Evolutionary conservation across 352 stramenopile genomes (phyloP).

Genomic region (Phytophthora cactorum): DNA sequence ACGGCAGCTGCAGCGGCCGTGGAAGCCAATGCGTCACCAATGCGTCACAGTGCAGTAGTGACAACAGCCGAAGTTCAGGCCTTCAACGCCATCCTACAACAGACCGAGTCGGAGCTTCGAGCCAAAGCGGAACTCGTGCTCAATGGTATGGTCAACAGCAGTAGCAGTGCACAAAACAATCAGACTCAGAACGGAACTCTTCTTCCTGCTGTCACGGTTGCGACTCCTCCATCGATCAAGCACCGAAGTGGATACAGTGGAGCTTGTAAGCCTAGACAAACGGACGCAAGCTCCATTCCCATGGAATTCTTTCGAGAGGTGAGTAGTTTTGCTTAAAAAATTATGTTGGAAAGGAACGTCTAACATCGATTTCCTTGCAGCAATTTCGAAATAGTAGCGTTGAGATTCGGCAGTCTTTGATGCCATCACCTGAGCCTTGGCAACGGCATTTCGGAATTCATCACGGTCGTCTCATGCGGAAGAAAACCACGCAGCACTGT

Average conservation of each 20-base stretch:
- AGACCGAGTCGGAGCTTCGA: slow-evolving; percentile 72
- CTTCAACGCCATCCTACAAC: slow-evolving; percentile 77
- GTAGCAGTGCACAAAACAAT: slow-evolving; percentile 31
- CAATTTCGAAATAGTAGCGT: slow-evolving; percentile 50
- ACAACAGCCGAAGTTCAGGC: slow-evolving; percentile 43
- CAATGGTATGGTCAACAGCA: slow-evolving; percentile 67
- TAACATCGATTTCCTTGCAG: slow-evolving; percentile 16
- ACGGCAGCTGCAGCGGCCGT: slow-evolving; percentile 39
- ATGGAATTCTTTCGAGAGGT: slow-evolving; percentile 61
- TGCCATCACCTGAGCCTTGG: slow-evolving; percentile 31
- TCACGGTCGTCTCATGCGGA: slow-evolving; percentile 51
- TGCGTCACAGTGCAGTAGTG: slow-evolving; percentile 34
- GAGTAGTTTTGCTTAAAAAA: not conserved
- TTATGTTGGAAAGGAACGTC: not conserved
- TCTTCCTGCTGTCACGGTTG: slow-evolving; percentile 34
- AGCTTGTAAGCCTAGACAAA: slow-evolving; percentile 9
- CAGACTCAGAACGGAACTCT: slow-evolving; percentile 25
- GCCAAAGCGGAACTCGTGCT: slow-evolving; percentile 85
- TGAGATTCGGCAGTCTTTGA: slow-evolving; percentile 36
- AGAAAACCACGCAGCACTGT: slow-evolving; percentile 60
- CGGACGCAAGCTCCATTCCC: slow-evolving; percentile 36
- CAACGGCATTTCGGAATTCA: slow-evolving; percentile 23
- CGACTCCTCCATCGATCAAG: slow-evolving; percentile 14
- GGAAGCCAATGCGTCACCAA: slow-evolving; percentile 40
- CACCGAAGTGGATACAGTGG: slow-evolving; percentile 15